phyloP scores from a whole-genome alignment of 2,329 filamentous ascomycete genomes.

The Cordyceps militaris region DNA sequence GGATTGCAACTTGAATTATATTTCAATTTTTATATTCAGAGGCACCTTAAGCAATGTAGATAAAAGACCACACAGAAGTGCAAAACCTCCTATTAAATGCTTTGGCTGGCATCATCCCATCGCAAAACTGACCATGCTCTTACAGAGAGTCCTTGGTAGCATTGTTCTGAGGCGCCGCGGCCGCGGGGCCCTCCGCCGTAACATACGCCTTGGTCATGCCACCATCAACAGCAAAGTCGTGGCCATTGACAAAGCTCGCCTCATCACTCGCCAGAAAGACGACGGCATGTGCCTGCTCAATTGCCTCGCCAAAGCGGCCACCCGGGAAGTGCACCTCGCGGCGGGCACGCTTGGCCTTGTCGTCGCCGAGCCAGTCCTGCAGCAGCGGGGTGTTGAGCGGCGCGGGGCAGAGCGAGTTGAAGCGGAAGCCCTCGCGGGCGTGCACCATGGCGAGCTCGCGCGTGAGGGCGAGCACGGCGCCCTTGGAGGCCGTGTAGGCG shows the following conservation, averaged over 20 bases:
- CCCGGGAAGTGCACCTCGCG: slow-evolving; percentile 86
- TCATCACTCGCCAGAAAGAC: slow-evolving; percentile 83
- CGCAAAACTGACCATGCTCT: background rate
- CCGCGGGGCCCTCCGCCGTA: slow-evolving; percentile 54
- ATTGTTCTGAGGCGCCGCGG: slow-evolving; percentile 52
- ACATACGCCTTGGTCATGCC: slow-evolving; percentile 92
- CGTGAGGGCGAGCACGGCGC: slow-evolving; percentile 83
- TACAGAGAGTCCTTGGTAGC: slow-evolving; percentile 43
- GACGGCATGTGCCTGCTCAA: slow-evolving; percentile 87
- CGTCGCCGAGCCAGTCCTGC: slow-evolving; percentile 90
- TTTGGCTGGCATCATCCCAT: too few relatives aligned
- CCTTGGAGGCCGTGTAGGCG: slow-evolving; percentile 91
- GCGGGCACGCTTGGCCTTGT: slow-evolving; percentile 69
- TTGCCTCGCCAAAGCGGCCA: slow-evolving; percentile 84
- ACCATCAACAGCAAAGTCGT: slow-evolving; percentile 91
- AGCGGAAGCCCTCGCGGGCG: slow-evolving; percentile 78
- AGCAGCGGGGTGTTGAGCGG: slow-evolving; percentile 87
- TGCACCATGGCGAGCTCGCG: slow-evolving; percentile 88
- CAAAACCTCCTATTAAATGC: too few relatives aligned
- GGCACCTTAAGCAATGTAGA: too few relatives aligned
- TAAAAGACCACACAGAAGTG: too few relatives aligned
- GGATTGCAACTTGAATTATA: too few relatives aligned
- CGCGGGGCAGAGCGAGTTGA: slow-evolving; percentile 86
- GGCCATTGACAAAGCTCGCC: slow-evolving; percentile 82
- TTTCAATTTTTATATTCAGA: too few relatives aligned